Conservation (phyloP, 495 filamentous ascomycete species). For the Thermochaetoides thermophila region DNA sequence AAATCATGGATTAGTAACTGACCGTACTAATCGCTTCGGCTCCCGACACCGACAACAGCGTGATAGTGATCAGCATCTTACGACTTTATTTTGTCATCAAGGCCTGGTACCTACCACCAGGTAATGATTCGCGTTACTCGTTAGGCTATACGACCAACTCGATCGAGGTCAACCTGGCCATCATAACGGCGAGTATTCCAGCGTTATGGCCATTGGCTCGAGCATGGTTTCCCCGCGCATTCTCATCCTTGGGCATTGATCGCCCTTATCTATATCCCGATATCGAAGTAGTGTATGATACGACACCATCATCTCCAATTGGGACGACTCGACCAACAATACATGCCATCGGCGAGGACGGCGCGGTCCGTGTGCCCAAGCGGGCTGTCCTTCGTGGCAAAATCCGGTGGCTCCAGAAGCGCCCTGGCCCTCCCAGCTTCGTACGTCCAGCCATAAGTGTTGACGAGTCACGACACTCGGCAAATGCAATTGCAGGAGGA, state of each 20-base stretch:
- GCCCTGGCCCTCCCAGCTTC: too few relatives aligned
- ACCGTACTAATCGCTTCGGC: too few relatives aligned
- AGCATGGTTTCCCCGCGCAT: constrained; percentile 11
- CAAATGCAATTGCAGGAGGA: too few relatives aligned
- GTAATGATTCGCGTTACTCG: constrained; percentile 16
- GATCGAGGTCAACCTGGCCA: constrained; percentile 38
- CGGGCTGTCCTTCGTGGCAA: too few relatives aligned
- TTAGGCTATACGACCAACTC: constrained; percentile 33
- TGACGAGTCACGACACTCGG: too few relatives aligned
- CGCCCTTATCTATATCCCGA: constrained; percentile 12
- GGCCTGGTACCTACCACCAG: constrained; percentile 12
- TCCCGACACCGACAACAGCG: constrained; percentile 33
- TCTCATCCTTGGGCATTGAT: constrained; percentile 14
- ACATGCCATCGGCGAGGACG: too few relatives aligned
- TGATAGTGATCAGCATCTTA: constrained; percentile 30
- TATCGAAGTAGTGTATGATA: constrained; percentile 12
- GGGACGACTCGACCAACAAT: too few relatives aligned
- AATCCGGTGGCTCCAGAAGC: too few relatives aligned
- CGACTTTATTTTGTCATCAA: constrained; percentile 16
- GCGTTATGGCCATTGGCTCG: constrained; percentile 24
- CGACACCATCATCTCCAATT: too few relatives aligned
- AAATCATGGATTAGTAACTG: too few relatives aligned
- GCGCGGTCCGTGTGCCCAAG: too few relatives aligned
- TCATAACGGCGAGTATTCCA: constrained; percentile 32
- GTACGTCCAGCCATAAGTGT: too few relatives aligned